Conservation (phyloP, 345 rosid genomes). For the Citrus glauca region DNA sequence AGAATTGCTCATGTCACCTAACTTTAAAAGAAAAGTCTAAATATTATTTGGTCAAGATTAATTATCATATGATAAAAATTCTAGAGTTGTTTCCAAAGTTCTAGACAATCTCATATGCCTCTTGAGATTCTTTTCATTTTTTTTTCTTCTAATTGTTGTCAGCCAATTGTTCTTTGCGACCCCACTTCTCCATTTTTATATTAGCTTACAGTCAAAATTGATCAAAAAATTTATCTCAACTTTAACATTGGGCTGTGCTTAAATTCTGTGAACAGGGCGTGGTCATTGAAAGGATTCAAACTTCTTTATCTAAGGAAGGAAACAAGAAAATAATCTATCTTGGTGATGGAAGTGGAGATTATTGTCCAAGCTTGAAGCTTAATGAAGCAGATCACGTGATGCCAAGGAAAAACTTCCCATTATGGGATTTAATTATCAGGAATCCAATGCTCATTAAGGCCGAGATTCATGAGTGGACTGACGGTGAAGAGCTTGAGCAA, state of each 20-base stretch:
- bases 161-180: neutral
- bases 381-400: slow-evolving; percentile 46
- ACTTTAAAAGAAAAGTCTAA: neutral
- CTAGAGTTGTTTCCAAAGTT: neutral
- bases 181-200: too few species aligned
- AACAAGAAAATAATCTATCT: slow-evolving; percentile 56
- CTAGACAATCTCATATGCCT: neutral
- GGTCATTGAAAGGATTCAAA: slow-evolving; percentile 63
- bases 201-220: neutral
- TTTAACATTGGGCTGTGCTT: neutral
- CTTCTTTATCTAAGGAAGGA: slow-evolving; percentile 43
- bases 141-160: neutral
- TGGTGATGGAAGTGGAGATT: slow-evolving; percentile 86
- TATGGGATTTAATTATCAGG: slow-evolving; percentile 64
- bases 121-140: neutral
- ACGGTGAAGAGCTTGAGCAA: slow-evolving; percentile 58
- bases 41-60: neutral
- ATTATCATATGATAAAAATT: neutral
- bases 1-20: neutral
- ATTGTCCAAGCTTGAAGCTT: slow-evolving; percentile 78
- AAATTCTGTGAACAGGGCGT: slow-evolving; percentile 37
- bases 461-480: slow-evolving; percentile 64
- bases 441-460: slow-evolving; percentile 59
- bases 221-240: neutral
- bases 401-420: slow-evolving; percentile 87